Base-by-base conservation (phyloP, 805 yeast genomes). In the Phaffomyces thermotolerans region DNA sequence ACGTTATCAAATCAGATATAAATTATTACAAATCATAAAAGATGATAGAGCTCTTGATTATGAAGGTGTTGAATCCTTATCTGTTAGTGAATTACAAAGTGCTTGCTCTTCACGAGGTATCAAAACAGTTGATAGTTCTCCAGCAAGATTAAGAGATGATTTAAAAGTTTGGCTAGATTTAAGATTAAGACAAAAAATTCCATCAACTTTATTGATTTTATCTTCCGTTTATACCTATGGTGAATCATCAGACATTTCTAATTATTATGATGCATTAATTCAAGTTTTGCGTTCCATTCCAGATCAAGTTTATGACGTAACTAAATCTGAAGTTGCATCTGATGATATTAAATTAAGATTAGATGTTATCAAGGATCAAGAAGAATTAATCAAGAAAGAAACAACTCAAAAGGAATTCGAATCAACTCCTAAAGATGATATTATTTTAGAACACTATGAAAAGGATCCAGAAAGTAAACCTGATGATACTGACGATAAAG, bases 51-150 rank as follows among this genome's bases (percentile, higher is more conserved):
- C 90, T 34, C 87, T 91, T 51, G 95, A 85, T 57, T 88, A 87
- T 62, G 99, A 91, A 68, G 98, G 98, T 45, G 93, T 90, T 40
- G 90, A 84, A 40, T 74, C 86, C 6, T 72, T 91, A 51, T 78
- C 89, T 14, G 72, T 83, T 15, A 73, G 78, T 4, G 99, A 91
- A 66, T 74, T 91, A 52, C 87, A 85, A 63, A 72, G 73, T 51
- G 98, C 98, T 1, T 90, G 97, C 69, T 83, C 87, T 46, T 87
- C 95, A 30, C 80, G 99, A 68, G 98, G 99, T 60, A 88, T 93
- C 64, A 84, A 78, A 63, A 81, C 88, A 20, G 69, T 71, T 42
- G 83, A 84, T 52, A 84, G 84, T 12, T 77, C 95, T 4, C 93
- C 95, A 15, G 91, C 81, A 29, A 75, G 83, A 52, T 72, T 93